phyloP scores from a whole-genome alignment of 305 asterid species.

The Fraxinus floribunda region DNA sequence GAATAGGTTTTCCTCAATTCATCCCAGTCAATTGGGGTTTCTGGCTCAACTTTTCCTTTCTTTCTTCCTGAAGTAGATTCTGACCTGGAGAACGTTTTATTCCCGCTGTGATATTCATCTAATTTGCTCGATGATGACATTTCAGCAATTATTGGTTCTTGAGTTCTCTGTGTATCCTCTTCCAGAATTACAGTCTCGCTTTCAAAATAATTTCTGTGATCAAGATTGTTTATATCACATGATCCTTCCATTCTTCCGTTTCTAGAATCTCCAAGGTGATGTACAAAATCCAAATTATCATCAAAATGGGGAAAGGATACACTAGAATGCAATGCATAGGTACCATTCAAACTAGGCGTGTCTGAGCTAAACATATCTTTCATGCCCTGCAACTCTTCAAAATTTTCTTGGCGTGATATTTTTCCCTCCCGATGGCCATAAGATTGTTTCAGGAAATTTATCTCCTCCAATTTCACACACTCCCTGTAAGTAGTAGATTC shows the following conservation, averaged over 20 bases:
- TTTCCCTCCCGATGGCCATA: not conserved
- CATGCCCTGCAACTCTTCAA: not conserved
- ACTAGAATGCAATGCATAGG: not conserved
- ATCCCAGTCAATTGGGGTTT: slow-evolving; percentile 44
- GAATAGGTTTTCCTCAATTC: slow-evolving; percentile 32
- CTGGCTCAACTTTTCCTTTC: slow-evolving; percentile 14
- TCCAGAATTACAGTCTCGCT: not conserved
- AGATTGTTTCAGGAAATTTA: not conserved
- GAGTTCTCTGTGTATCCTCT: not conserved
- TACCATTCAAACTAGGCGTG: not conserved
- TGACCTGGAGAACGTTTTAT: not conserved
- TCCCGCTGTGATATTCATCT: slow-evolving; percentile 5
- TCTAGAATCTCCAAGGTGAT: not conserved
- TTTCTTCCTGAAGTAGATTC: not conserved
- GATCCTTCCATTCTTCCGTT: not conserved
- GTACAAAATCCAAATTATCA: not conserved
- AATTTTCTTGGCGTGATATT: not conserved
- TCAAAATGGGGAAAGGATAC: not conserved
- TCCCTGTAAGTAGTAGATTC: not conserved
- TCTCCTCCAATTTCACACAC: not conserved
- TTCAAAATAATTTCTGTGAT: not conserved
- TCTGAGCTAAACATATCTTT: not conserved
- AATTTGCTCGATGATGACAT: not conserved
- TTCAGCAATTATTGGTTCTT: not conserved
- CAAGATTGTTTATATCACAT: slow-evolving; percentile 7